Base-by-base conservation (phyloP, 345 rosid genomes). In the Eucalyptus rudis region DNA sequence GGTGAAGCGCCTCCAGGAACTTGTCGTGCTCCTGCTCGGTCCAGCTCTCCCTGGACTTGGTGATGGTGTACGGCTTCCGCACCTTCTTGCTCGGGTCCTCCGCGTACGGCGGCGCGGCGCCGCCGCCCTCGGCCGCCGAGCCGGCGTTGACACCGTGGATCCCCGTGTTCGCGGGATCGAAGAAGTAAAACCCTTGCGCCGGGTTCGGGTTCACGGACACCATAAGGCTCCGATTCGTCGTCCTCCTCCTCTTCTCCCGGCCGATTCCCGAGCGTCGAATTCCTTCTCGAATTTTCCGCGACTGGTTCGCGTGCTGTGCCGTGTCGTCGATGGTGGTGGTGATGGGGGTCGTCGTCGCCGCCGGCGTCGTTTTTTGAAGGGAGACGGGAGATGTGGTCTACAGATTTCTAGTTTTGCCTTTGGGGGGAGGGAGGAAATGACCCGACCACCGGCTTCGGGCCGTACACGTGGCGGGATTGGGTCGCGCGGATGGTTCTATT, bases 1-100 rank as follows among this genome's bases (percentile, higher is more conserved):
- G 91, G 36, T 96, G 98, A 64, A 97, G 98, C 86, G 99, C 99
- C 96, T 97, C 99, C 86, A 97, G 93, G 92, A 96, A 97, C 92
- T 94, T 95, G 90, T 97, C 99, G 89, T 96, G 99, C 90, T 96
- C 99, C 90, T 94, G 98, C 80, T 97, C 99, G 1, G 97, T 96
- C 99, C 99, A 96, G 93, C 94, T 97, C 97, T 97, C 99, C 89
- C 99, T 94, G 89, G 98, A 96, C 92, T 97, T 97, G 24, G 97
- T 96, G 85, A 96, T 95, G 3, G 98, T 97, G 91, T 97, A 97
- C 5, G 98, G 99, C 93, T 97, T 97, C 88, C 99, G 94, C 64
- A 95, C 92, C 95, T 96, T 97, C 99, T 92, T 94, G 90, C 84
- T 89, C 79, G 88, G 88, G 90, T 96, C 99, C 88, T 95, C 98